phyloP scores from a whole-genome alignment of 1,284 basidiomycete genomes.

The Microbotryomycetes sp. region DNA sequence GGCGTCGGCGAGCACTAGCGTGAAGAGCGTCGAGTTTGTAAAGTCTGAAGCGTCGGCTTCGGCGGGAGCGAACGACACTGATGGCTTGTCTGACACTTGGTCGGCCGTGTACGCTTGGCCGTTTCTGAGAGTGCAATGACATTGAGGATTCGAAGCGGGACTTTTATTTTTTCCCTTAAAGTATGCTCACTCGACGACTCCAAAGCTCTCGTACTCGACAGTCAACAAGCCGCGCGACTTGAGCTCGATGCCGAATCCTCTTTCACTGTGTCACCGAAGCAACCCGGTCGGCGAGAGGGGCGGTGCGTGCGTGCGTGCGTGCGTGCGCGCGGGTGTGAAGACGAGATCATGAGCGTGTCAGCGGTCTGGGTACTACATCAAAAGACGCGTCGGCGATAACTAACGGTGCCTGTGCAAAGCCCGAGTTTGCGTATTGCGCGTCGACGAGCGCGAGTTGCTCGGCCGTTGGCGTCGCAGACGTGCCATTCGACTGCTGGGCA shows the following conservation, averaged over 20 bases:
- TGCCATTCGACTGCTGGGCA: conserved; percentile 9
- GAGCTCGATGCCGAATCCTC: conserved; percentile 29
- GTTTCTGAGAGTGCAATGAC: conserved; percentile 7
- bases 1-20: conserved; percentile 65
- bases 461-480: background rate
- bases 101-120: conserved; percentile 26
- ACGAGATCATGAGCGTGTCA: background rate
- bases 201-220: conserved; percentile 17
- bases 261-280: conserved; percentile 18
- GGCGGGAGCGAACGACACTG: conserved; percentile 22
- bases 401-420: conserved; percentile 13
- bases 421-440: conserved; percentile 29
- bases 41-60: conserved; percentile 5
- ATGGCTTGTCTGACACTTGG: conserved; percentile 21
- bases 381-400: background rate
- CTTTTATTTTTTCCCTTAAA: too few relatives aligned
- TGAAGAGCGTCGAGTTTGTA: conserved; percentile 43
- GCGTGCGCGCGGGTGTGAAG: too few relatives aligned
- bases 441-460: conserved; percentile 19
- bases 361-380: background rate
- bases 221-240: conserved; percentile 27
- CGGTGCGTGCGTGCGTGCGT: too few relatives aligned
- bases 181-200: conserved; percentile 9
- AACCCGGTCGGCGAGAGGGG: too few relatives aligned
- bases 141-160: too few relatives aligned